Conservation (phyloP, 345 rosid species). For the Gossypium herbaceum region DNA sequence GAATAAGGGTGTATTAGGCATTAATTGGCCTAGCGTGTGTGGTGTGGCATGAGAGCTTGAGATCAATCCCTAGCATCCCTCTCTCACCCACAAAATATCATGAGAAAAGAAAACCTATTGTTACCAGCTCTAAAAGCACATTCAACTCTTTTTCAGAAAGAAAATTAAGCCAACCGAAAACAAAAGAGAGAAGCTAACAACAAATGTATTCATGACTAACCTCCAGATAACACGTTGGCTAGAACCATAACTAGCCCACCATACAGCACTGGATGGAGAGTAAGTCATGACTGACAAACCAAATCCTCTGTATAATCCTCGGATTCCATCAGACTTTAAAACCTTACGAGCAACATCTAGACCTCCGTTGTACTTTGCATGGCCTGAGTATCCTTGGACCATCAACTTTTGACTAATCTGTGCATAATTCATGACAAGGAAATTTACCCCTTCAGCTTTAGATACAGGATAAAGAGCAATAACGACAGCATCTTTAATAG, state of each 20-base stretch:
- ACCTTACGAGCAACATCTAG: conserved; percentile 85
- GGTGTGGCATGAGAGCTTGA: no score
- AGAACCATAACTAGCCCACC: conserved; percentile 99
- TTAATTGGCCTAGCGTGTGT: background rate
- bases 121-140: background rate
- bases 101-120: background rate
- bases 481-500: background rate
- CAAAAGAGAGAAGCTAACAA: background rate
- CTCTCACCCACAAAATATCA: no score
- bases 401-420: conserved; percentile 97
- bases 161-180: background rate
- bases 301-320: conserved; percentile 93
- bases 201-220: conserved; percentile 33
- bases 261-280: conserved; percentile 96
- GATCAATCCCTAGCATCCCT: no score
- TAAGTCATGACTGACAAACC: conserved; percentile 92
- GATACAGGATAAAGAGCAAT: background rate
- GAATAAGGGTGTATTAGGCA: background rate
- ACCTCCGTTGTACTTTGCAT: conserved; percentile 80
- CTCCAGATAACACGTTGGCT: conserved; percentile 96
- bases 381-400: conserved; percentile 99
- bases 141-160: background rate
- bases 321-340: conserved; percentile 67
- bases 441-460: background rate
- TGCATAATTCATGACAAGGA: conserved; percentile 12